Conservation (phyloP, 257 asterid species). For the Forsythia viridissima region DNA sequence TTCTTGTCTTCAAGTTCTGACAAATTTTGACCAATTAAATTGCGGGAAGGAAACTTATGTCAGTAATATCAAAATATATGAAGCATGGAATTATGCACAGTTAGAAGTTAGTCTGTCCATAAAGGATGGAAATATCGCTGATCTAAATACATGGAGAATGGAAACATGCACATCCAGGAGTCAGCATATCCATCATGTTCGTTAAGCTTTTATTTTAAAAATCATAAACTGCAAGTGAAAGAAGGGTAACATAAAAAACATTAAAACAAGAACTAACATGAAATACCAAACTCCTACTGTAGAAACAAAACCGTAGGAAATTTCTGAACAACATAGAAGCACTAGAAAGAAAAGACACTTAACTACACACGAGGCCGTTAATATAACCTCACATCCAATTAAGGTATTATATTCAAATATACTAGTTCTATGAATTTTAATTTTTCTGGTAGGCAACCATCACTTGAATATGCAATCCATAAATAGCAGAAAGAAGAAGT, state of each 20-base stretch:
- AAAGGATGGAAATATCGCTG: neutral
- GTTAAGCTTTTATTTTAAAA: neutral
- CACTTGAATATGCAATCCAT: too few species aligned
- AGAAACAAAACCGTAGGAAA: neutral
- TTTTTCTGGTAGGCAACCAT: too few species aligned
- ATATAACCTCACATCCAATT: neutral
- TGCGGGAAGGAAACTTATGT: neutral
- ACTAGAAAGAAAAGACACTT: neutral
- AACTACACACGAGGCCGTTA: neutral
- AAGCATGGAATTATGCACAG: neutral
- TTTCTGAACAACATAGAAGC: neutral
- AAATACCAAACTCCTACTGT: neutral
- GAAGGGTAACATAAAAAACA: neutral
- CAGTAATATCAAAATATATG: neutral
- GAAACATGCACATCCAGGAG: neutral
- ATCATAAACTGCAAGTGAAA: neutral
- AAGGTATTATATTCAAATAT: neutral
- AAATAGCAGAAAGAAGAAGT: too few species aligned
- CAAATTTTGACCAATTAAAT: slow-evolving; percentile 24
- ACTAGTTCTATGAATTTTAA: too few species aligned
- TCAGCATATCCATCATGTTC: neutral
- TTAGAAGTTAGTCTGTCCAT: neutral
- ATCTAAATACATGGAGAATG: neutral
- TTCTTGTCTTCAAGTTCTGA: slow-evolving; percentile 70
- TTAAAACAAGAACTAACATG: neutral